Percentiles rank a stretch among this genome's conserved stretches.
Evolutionary conservation across 2,329 filamentous ascomycete species (phyloP).

Genomic region (Claviceps sp.): DNA sequence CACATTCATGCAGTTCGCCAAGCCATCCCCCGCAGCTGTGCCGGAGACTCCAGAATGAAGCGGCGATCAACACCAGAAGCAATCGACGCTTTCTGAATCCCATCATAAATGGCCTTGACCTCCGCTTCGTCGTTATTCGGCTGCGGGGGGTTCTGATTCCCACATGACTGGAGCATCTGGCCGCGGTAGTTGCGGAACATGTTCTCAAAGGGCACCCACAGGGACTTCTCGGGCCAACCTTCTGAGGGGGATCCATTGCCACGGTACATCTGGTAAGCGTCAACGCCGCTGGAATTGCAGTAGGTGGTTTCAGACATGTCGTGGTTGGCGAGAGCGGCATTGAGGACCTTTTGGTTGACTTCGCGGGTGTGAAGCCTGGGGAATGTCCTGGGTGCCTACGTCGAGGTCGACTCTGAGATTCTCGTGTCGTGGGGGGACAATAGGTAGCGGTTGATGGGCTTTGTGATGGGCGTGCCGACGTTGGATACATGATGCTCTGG

Average conservation of each 20-base stretch:
- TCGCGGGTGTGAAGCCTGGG: too few relatives aligned
- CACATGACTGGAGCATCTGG: not conserved
- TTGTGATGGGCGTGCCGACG: too few relatives aligned
- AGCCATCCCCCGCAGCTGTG: constrained; percentile 26
- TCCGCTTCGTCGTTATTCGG: constrained; percentile 5
- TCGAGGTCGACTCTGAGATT: too few relatives aligned
- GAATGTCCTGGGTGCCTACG: too few relatives aligned
- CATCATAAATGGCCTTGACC: constrained; percentile 15
- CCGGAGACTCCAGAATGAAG: constrained; percentile 28
- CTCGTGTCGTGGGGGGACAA: too few relatives aligned
- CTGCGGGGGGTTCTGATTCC: not conserved
- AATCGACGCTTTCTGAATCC: constrained; percentile 19
- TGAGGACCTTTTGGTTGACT: not conserved
- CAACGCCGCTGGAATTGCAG: constrained; percentile 9
- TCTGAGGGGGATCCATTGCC: constrained; percentile 15
- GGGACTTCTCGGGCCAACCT: constrained; percentile 17
- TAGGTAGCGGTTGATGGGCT: too few relatives aligned
- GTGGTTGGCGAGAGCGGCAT: not conserved
- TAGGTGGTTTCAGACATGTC: constrained; percentile 6
- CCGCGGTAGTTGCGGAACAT: not conserved
- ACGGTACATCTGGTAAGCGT: constrained; percentile 17
- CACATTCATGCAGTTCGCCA: constrained; percentile 24
- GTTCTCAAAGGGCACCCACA: constrained; percentile 16
- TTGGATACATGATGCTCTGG: not conserved
- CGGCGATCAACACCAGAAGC: constrained; percentile 21